Base-by-base conservation (phyloP, 2,329 filamentous ascomycete species). In the Pseudophaeomoniella oleicola region DNA sequence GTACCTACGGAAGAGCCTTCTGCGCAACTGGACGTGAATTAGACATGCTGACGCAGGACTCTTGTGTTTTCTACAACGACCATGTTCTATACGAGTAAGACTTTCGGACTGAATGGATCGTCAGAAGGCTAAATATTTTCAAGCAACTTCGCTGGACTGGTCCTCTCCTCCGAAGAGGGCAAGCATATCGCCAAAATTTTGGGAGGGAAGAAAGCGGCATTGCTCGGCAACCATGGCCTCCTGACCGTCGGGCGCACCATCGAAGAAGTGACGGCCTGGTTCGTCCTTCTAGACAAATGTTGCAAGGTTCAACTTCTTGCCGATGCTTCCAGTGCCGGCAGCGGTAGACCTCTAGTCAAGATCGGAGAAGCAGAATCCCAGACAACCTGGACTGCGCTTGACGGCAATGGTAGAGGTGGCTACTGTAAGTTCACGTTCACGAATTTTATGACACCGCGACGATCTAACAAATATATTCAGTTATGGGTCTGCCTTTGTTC, bases 1-100 rank as follows among this genome's bases (percentile, higher is more conserved):
- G 64, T 12, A 60, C 75, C 34, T 66, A 74, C 46, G 72, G 72
- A 3, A 69, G 71, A 35, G 67, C 75, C 9, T 79, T 80, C 58
- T 73, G 71, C 46, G 57, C 72, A 0, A 65, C 78, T 15, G 75
- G 76, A 5, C 69, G 68, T 40, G 62, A 63, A 4, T 60, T 76
- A 32, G 71, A 75, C 40, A 74, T 68, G 47, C 66, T 71, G 33
- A 71, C 71, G 1, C 72, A 76, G 51, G 72, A 75, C 44, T 57
- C 63, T 1, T 75, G 65, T 43, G 59, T 61, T 4, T 70, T 71
- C 47, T 59, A 68, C 51, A 62, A 69, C 37, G 54, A 59, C 36
- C 44, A 53, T 33, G 55, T 52, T 3, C 38, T 59, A 0, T 60
- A 60, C 43, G 18, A 14, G 14, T 61, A 62, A 38, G 32, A 16